phyloP scores from a whole-genome alignment of 2,329 filamentous ascomycete species.

The Ophiostoma piceae region DNA sequence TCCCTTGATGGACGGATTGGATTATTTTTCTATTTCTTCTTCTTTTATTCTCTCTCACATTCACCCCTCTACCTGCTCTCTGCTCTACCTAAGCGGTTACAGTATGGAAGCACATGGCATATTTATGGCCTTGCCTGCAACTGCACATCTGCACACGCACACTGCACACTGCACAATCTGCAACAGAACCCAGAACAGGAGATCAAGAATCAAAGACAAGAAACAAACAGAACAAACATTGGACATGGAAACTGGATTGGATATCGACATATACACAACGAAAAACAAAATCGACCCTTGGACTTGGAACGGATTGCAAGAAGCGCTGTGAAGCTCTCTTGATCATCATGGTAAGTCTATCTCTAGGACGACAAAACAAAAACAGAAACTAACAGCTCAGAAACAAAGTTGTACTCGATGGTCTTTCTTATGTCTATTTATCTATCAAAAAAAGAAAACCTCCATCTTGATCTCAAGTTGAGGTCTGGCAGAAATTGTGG shows the following conservation, averaged over 20 bases:
- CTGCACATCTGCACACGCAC: neutral
- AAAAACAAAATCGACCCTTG: neutral
- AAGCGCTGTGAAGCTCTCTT: constrained; percentile 13
- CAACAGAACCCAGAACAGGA: constrained; percentile 5
- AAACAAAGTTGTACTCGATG: constrained; percentile 12
- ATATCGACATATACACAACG: neutral
- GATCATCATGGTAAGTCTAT: neutral
- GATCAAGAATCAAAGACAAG: neutral
- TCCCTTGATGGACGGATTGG: constrained; percentile 8
- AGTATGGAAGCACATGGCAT: constrained; percentile 1
- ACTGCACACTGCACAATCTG: neutral
- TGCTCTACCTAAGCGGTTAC: neutral
- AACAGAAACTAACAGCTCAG: neutral
- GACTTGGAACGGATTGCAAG: constrained; percentile 9
- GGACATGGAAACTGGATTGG: constrained; percentile 12
- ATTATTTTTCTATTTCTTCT: neutral
- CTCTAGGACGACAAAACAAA: no score
- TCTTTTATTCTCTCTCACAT: constrained; percentile 25
- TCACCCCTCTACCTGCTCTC: neutral
- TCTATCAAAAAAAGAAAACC: constrained; percentile 10
- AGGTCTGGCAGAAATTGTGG: no score
- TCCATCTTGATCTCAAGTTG: no score
- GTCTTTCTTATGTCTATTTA: no score
- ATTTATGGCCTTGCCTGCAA: neutral
- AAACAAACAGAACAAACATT: neutral